Evolutionary conservation across 345 rosid genomes (phyloP).

Genomic region (Kernera saxatilis): DNA sequence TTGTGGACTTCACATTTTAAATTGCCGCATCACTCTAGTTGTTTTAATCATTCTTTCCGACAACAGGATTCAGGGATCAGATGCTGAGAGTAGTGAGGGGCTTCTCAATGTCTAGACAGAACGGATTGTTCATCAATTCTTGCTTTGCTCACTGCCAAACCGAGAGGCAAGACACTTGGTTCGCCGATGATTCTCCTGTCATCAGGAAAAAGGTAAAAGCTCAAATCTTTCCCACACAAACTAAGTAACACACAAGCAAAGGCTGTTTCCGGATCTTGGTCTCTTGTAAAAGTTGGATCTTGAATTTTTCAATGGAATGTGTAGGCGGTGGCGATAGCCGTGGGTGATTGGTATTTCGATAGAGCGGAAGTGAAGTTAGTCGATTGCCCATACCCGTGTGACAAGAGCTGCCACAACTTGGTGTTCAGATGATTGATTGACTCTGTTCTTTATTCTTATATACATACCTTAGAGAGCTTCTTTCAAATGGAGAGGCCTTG

Average conservation of each 20-base stretch:
- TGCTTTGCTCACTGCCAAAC: constrained; percentile 96
- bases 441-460: constrained; percentile 10
- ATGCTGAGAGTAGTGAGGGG: constrained; percentile 63
- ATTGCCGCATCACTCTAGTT: neutral
- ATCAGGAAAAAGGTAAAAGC: constrained; percentile 59
- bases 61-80: constrained; percentile 73
- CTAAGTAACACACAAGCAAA: neutral
- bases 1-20: neutral
- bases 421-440: constrained; percentile 52
- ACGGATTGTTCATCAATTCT: constrained; percentile 85
- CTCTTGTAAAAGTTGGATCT: neutral
- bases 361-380: constrained; percentile 55
- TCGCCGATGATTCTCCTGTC: constrained; percentile 73
- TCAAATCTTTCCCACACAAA: constrained; percentile 9
- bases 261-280: neutral
- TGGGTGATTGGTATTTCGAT: constrained; percentile 93
- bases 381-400: constrained; percentile 91
- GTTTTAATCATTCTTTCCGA: neutral
- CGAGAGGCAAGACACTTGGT: constrained; percentile 97
- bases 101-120: constrained; percentile 60
- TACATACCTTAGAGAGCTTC: constrained; percentile 15
- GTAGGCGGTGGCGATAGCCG: constrained; percentile 80
- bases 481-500: constrained; percentile 15
- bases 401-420: constrained; percentile 84
- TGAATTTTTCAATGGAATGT: constrained; percentile 3